Base-by-base conservation (phyloP, 176 grass and related monocot species). In the Phoenix roebelenii region DNA sequence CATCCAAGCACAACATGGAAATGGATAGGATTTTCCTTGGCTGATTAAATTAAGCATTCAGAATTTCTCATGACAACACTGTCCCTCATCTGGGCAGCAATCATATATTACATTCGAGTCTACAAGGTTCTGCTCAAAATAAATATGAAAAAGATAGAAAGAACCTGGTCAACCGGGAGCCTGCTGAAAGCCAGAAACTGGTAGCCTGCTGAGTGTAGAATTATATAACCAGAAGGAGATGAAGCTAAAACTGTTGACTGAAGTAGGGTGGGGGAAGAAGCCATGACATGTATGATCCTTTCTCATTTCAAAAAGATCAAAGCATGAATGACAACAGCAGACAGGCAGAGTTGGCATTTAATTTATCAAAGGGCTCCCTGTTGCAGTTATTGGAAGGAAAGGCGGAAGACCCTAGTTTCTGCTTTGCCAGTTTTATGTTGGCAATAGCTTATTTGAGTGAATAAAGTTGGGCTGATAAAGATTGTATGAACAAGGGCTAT, bases 371-470 rank as follows among this genome's bases (percentile, higher is more conserved):
- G 23, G 23, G 23, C 16, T 3, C 17, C 16, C 5, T 39, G 7
- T 51, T 67, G 25, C 51, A 30, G 29, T 54, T 54, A 54, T 67
- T 67, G 10, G 65, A 19, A 20, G 30, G 12, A 35, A 55, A 10
- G 65, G 54, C 2, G n/a, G 51, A 54, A 65, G 18, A 23, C 15
- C 49, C 4, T 17, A 65, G 20, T 20, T 55, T 35, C 19, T 25
- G 20, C 12, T 15, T 52, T 52, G 50, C 51, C 25, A 22, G 14
- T 17, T 28, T 25, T 17, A 32, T 51, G 16, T 67, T 55, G 52
- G 51, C 24, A 25, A 55, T 55, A 55, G 51, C 51, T 67, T 67
- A 67, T 67, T 67, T 67, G 48, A 49, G 22, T 30, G 16, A 15
- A 2, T 18, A 17, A 15, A 14, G 35, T 44, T 44, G 35, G 35